Evolutionary conservation across 208 protist genomes (phyloP), one percentile per base, ranked within the genome.

Genomic region (Trypanosoma melophagium): DNA sequence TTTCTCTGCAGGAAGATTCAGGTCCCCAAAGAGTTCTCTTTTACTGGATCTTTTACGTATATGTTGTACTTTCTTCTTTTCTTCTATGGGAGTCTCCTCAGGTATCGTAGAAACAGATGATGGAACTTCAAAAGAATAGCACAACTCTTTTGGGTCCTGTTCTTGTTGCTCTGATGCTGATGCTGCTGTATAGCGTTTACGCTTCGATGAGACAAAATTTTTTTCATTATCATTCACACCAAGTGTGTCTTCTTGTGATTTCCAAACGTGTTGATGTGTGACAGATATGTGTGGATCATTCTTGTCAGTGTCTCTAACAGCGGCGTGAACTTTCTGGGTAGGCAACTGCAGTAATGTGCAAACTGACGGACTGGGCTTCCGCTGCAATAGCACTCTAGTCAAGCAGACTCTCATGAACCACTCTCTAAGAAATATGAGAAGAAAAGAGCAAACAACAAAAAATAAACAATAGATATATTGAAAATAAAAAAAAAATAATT

Each of bases 1-100:
- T 62, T 90, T 80, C 35, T 90, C 84, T 12, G 17, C 44, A 47
- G 51, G 73, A 17, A 81, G 63, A 21, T 47, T 25, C 2, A 24
- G 10, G 1, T 57, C 19, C 9, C 7, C 25, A 13, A 13, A 12
- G 16, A 12, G 3, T 50, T 70, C 31, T 41, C 50, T 17, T n/a
- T 50, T 35, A 5, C 19, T 52, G 13, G 17, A 40, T 47, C 57
- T 19, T 41, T 52, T 52, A 4, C 24, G 24, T 64, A 7, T 35
- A 35, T 35, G 3, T 5, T 2, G 42, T 17, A 4, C 31, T 21
- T 28, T 49, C n/a, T 38, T 49, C 25, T 19, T 40, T 10, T 5
- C 35, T 49, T 16, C 16, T 10, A 24, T 35, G 28, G 28, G 28
- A 35, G 28, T 35, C 28, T 35, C 28, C 28, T 35, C 28, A 35